phyloP scores from a whole-genome alignment of 2,329 filamentous ascomycete species.

The Colletotrichum sp. region DNA sequence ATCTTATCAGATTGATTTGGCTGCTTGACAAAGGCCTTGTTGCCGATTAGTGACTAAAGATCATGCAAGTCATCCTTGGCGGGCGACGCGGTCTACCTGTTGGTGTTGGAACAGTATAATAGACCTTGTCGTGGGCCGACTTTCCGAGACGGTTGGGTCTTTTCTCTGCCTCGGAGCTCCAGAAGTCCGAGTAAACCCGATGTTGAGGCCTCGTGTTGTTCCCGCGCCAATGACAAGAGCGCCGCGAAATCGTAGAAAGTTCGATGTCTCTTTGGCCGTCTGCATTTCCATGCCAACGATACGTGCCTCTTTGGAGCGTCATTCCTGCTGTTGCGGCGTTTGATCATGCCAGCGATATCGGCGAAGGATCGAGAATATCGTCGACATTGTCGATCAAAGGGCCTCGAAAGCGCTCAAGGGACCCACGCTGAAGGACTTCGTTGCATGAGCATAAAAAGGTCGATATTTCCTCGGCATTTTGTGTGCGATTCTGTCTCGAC shows the following conservation, averaged over 20 bases:
- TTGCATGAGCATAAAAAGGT: background rate
- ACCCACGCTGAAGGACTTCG: background rate
- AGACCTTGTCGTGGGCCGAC: background rate
- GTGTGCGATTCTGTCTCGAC: background rate
- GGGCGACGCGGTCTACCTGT: background rate
- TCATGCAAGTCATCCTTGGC: background rate
- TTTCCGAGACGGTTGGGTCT: background rate
- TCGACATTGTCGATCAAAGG: background rate
- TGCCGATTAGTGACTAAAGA: background rate
- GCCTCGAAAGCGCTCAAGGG: background rate
- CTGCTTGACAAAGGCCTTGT: background rate
- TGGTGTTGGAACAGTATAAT: background rate
- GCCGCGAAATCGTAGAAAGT: background rate
- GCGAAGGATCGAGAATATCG: background rate
- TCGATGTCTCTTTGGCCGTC: background rate
- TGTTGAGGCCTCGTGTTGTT: background rate
- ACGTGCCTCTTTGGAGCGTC: background rate
- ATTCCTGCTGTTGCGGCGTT: background rate
- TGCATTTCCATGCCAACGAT: background rate
- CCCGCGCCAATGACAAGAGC: background rate
- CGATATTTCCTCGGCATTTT: background rate
- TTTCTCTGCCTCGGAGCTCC: background rate
- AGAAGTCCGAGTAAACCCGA: background rate
- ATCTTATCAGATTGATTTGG: background rate
- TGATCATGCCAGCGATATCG: background rate